Evolutionary conservation across 148 eudicot genomes (phyloP).

Genomic region (Fallopia convolvulus): DNA sequence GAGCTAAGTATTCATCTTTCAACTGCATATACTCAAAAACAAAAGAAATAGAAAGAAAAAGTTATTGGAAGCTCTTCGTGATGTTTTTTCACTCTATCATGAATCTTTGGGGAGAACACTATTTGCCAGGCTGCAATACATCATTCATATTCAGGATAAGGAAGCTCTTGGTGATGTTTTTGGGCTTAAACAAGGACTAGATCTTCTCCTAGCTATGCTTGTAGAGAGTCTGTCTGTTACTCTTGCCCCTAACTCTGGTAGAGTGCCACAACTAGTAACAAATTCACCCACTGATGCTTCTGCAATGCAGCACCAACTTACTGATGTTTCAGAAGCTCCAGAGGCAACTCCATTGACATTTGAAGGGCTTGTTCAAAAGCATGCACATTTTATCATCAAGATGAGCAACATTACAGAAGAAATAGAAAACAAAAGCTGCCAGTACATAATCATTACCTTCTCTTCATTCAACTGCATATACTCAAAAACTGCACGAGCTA

Average conservation of each 20-base stretch:
- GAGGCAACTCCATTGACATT: conserved; percentile 74
- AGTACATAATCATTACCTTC: no score
- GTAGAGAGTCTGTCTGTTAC: conserved; percentile 90
- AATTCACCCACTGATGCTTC: conserved; percentile 50
- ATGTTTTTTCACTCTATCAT: conserved; percentile 80
- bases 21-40: no score
- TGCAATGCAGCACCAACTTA: conserved; percentile 55
- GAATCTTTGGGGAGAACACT: conserved; percentile 79
- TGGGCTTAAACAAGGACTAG: conserved; percentile 99
- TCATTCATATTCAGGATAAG: conserved; percentile 92
- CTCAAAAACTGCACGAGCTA: conserved; percentile 63
- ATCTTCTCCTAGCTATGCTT: conserved; percentile 92
- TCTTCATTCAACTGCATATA: conserved; percentile 75
- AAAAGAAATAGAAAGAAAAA: no score
- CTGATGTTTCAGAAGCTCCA: conserved; percentile 52
- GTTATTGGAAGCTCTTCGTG: no score
- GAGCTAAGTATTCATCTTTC: no score
- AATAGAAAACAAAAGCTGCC: no score
- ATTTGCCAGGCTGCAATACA: conserved; percentile 81
- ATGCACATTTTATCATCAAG: conserved; percentile 55
- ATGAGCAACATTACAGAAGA: no score
- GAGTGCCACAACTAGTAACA: conserved; percentile 66
- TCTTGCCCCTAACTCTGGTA: conserved; percentile 94
- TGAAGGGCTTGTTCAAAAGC: conserved; percentile 73
- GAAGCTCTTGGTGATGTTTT: conserved; percentile 94